phyloP scores from a whole-genome alignment of 768 basidiomycete species.

The Leccinum olivaceopallidum region DNA sequence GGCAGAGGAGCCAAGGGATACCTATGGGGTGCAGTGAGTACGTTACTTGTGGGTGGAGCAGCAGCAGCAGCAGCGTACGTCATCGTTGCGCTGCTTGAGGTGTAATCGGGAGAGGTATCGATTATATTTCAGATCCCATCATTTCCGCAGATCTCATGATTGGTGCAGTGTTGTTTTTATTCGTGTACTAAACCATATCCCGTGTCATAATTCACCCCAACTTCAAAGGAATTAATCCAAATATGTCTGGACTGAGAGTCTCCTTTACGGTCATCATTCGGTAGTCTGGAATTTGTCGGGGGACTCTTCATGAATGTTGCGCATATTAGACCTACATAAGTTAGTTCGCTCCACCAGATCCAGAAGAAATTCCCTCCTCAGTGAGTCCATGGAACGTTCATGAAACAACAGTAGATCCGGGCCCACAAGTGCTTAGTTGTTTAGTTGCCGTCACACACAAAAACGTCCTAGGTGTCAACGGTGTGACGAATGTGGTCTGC shows the following conservation, averaged over 20 bases:
- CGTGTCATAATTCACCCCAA: constrained; percentile 4
- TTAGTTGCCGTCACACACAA: not conserved
- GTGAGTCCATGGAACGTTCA: no score
- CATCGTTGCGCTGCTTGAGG: constrained; percentile 53
- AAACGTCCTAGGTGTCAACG: not conserved
- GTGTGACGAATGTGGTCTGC: not conserved
- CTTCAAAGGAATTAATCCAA: not conserved
- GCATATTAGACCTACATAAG: not conserved
- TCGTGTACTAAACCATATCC: constrained; percentile 1
- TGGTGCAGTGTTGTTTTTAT: not conserved
- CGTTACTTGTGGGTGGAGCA: constrained; percentile 84
- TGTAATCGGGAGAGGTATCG: not conserved
- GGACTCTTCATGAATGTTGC: no score
- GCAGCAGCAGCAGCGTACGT: constrained; percentile 79
- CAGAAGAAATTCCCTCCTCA: not conserved
- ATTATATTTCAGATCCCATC: not conserved
- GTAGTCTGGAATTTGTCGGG: constrained; percentile 5
- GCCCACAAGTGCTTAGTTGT: not conserved
- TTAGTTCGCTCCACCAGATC: not conserved
- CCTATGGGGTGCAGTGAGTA: constrained; percentile 84
- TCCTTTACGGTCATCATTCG: constrained; percentile 6
- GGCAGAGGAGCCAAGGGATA: constrained; percentile 67
- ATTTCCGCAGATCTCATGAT: constrained; percentile 1
- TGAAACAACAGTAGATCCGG: not conserved
- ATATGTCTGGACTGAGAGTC: no score